Evolutionary conservation across 352 stramenopile genomes (phyloP).

Genomic region (Phytophthora nicotianae): DNA sequence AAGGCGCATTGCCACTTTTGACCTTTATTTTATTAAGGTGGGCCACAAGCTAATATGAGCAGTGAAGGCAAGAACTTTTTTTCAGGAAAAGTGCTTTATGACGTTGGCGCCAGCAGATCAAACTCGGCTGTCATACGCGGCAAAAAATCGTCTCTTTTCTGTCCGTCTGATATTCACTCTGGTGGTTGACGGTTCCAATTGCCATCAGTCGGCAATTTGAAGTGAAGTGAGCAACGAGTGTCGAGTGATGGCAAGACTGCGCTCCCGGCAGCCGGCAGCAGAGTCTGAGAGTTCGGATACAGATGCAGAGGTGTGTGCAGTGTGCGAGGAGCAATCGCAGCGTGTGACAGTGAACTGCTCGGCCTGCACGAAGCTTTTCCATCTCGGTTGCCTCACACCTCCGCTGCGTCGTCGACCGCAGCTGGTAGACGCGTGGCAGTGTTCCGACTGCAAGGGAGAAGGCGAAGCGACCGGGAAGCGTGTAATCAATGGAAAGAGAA

Average conservation of each 20-base stretch:
- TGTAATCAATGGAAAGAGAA: slow-evolving; percentile 14
- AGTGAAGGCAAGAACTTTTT: no score
- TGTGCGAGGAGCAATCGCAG: slow-evolving; percentile 44
- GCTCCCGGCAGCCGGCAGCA: slow-evolving; percentile 7
- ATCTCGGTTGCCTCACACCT: slow-evolving; percentile 63
- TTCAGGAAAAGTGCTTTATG: no score
- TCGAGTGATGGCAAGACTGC: slow-evolving; percentile 28
- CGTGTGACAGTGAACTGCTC: slow-evolving; percentile 56
- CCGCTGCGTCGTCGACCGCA: slow-evolving; percentile 52
- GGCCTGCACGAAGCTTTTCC: slow-evolving; percentile 45
- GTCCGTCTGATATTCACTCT: slow-evolving; percentile 11
- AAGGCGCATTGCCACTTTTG: no score
- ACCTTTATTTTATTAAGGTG: no score
- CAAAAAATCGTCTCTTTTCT: slow-evolving; percentile 22
- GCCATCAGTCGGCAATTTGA: slow-evolving; percentile 33
- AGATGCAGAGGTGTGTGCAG: slow-evolving; percentile 30
- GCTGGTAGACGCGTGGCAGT: slow-evolving; percentile 48
- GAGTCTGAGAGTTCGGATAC: slow-evolving; percentile 14
- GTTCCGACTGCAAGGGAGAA: slow-evolving; percentile 31
- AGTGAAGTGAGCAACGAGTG: slow-evolving; percentile 10
- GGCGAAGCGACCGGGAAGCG: neutral
- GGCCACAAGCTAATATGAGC: no score
- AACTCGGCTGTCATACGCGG: slow-evolving; percentile 12
- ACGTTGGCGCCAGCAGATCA: slow-evolving; percentile 17
- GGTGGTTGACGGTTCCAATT: neutral